Conservation (phyloP, 179 eudicot species). For the Patellifolia procumbens region DNA sequence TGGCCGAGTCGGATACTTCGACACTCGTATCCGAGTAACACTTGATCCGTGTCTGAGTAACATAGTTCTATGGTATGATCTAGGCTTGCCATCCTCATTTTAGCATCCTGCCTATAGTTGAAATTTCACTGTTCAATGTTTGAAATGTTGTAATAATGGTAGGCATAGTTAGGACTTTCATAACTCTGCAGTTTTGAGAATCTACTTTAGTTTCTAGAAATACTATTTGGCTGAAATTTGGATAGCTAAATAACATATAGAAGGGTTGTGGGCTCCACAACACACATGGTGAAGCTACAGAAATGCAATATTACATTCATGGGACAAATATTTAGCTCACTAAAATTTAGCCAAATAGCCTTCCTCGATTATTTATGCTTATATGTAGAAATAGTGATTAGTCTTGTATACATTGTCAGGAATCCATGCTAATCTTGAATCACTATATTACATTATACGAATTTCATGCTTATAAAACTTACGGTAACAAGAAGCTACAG, state of each 20-base stretch:
- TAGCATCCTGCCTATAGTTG: background rate
- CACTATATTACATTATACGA: no score
- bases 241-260: no score
- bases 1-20: no score
- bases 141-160: background rate
- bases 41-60: no score
- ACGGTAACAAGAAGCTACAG: background rate
- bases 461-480: background rate
- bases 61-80: background rate
- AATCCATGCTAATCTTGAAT: background rate
- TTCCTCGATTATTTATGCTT: no score
- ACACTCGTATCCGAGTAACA: no score
- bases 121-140: background rate
- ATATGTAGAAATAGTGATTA: background rate
- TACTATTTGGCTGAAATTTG: no score
- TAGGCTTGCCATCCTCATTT: background rate
- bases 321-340: no score
- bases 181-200: background rate
- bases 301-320: no score
- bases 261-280: no score
- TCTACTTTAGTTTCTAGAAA: background rate
- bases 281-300: no score
- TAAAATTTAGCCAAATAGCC: no score
- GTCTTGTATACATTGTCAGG: background rate
- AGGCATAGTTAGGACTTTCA: background rate